A percentile compares a stretch with the other conserved stretches of the same genome.
Conservation (phyloP, 305 asterid genomes). For the Petunia hybrid region DNA sequence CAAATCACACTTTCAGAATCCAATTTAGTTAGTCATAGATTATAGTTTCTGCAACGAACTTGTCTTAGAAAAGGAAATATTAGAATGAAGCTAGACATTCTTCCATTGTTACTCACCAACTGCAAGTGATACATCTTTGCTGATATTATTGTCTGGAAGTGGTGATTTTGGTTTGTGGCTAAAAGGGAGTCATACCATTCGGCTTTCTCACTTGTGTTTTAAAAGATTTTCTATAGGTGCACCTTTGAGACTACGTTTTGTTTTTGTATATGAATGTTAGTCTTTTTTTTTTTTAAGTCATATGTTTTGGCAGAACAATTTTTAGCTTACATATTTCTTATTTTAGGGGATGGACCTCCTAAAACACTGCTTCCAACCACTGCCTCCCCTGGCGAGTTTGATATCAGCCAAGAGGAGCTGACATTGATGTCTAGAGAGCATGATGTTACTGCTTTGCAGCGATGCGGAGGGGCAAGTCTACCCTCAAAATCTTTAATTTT, state of each 20-base stretch:
- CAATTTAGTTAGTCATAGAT: background rate
- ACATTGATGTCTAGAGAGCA: constrained; percentile 71
- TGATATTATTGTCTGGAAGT: background rate
- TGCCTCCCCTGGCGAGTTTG: constrained; percentile 64
- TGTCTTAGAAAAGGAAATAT: background rate
- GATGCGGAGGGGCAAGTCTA: constrained; percentile 85
- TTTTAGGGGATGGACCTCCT: constrained; percentile 60
- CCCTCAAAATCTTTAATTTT: constrained; percentile 31
- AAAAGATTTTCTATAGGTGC: background rate
- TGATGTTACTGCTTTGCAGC: constrained; percentile 64
- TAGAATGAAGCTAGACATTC: background rate
- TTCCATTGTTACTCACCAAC: constrained; percentile 15
- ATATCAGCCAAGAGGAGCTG: constrained; percentile 78
- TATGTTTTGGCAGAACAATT: background rate
- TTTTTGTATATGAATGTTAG: background rate
- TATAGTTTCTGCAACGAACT: background rate
- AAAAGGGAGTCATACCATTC: background rate
- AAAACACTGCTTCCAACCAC: constrained; percentile 46
- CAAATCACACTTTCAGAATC: background rate
- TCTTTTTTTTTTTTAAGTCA: background rate
- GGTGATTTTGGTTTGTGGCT: constrained; percentile 5
- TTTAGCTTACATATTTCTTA: constrained; percentile 20
- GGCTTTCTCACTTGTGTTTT: background rate
- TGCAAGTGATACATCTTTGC: constrained; percentile 11
- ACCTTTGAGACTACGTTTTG: background rate